These are phyloP conservation scores for Thymus mandschuricus DNA, from an alignment of 257 asterid genomes.

Conservation along the genomic window DNA sequence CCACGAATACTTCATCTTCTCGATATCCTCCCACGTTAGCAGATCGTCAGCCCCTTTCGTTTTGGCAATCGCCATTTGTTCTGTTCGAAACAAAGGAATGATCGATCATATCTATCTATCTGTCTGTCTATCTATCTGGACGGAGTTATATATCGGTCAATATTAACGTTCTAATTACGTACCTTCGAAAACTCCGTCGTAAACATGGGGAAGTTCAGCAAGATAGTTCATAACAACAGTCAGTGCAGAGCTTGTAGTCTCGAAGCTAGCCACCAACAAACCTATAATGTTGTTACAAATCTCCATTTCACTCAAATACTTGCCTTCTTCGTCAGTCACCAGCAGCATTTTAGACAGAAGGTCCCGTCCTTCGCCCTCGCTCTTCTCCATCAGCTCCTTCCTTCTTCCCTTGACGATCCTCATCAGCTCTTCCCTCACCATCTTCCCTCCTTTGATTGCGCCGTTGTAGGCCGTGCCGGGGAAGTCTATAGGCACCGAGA, in stretches of 20 bases:
- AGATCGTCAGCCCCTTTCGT: slow-evolving; percentile 46
- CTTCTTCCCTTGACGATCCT: slow-evolving; percentile 57
- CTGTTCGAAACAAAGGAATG: slow-evolving; percentile 24
- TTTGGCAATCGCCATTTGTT: slow-evolving; percentile 54
- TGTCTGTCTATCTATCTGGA: no score
- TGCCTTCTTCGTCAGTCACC: slow-evolving; percentile 56
- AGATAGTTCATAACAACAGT: slow-evolving; percentile 56
- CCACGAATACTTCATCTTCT: slow-evolving; percentile 70
- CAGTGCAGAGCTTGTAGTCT: slow-evolving; percentile 58
- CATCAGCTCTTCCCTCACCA: slow-evolving; percentile 58
- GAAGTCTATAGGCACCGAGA: slow-evolving; percentile 56
- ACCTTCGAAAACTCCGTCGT: slow-evolving; percentile 52
- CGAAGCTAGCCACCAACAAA: slow-evolving; percentile 63
- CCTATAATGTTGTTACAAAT: slow-evolving; percentile 57
- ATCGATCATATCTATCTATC: no score
- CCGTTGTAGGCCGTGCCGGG: slow-evolving; percentile 60
- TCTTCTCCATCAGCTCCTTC: slow-evolving; percentile 45
- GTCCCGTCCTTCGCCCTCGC: slow-evolving; percentile 16
- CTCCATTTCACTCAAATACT: slow-evolving; percentile 60
- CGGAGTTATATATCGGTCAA: no score
- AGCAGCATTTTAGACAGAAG: slow-evolving; percentile 56
- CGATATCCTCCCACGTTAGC: slow-evolving; percentile 56
- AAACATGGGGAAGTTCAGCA: slow-evolving; percentile 63
- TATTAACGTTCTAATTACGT: no score
- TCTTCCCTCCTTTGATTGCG: slow-evolving; percentile 55